Percentiles rank a stretch among this genome's conserved stretches.
Evolutionary conservation across 176 grass and related monocot genomes (phyloP).

Genomic region (Poa pratensis): DNA sequence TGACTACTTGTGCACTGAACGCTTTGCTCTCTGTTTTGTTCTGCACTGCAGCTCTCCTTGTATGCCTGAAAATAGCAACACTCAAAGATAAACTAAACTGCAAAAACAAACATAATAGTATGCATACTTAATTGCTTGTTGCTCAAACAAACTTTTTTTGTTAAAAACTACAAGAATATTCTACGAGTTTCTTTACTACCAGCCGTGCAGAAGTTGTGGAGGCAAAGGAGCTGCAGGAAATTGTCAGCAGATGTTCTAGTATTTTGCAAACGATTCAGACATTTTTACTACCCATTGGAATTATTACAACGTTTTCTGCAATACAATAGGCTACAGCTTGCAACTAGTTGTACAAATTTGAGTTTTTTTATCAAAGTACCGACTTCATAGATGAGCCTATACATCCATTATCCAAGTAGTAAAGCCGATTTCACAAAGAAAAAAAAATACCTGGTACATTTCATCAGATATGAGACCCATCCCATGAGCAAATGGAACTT

Average conservation of each 20-base stretch:
- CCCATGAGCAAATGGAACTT: slow-evolving; percentile 62
- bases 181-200: background rate
- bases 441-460: slow-evolving; percentile 58
- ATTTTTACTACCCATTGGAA: background rate
- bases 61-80: slow-evolving; percentile 31
- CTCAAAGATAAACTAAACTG: background rate
- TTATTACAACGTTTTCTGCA: background rate
- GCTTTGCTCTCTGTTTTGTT: slow-evolving; percentile 17
- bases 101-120: background rate
- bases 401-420: background rate
- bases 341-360: background rate
- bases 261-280: background rate
- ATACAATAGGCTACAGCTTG: background rate
- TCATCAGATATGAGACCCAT: slow-evolving; percentile 70
- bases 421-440: background rate
- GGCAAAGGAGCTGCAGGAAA: background rate
- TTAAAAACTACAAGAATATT: background rate
- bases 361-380: background rate
- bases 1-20: slow-evolving; percentile 38
- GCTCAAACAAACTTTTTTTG: background rate
- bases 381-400: background rate
- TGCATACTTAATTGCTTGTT: background rate
- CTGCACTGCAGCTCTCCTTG: slow-evolving; percentile 35
- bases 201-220: background rate
- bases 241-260: background rate